Evolutionary conservation across 495 filamentous ascomycete species (phyloP), one percentile per base, ranked within the genome.

Genomic region (Penicillium coprophilum): DNA sequence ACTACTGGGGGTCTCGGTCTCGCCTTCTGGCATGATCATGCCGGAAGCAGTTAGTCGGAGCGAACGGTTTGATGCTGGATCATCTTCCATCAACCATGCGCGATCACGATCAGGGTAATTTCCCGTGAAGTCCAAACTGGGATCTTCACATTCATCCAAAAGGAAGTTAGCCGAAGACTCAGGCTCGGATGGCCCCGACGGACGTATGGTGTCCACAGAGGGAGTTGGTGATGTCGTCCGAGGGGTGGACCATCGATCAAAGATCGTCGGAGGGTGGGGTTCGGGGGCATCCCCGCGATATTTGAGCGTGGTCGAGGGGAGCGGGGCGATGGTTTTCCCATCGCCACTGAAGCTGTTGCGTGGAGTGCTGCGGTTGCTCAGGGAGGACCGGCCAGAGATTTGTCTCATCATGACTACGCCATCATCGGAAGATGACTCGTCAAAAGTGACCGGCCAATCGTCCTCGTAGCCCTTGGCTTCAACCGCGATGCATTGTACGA

Each of bases 401-500:
- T 79, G 80, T 75, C 87, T 90, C 88, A 96, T 96, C 81, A 94
- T 88, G 57, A 95, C 81, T n/a, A 86, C 74, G 21, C 84, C 90
- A 65, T 95, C 90, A 53, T 85, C 84, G 6, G 84, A 89, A 19
- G 86, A 86, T 47, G 81, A 84, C 43, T 88, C 86, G 20, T 84
- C 76, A 21, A 79, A 75, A 41, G 63, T 70, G 45, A 67, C 60
- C 50, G 74, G 75, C 58, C 69, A 72, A 20, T 71, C 71, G 11
- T 86, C 82, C 13, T 91, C 88, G 8, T 92, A 88, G 5, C 86
- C 85, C 64, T 94, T 92, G 51, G 83, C 78, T 24, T 97, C 92
- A 23, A 98, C 87, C 4, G 94, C 94, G 50, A 97, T 97, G 64
- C 92, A 97, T 67, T 98, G 93, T 63, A 91, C 85, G 11, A 98